Percentiles rank a stretch among this genome's conserved stretches.
Conservation (phyloP, 768 basidiomycete species). For the Tricholoma saponaceum region DNA sequence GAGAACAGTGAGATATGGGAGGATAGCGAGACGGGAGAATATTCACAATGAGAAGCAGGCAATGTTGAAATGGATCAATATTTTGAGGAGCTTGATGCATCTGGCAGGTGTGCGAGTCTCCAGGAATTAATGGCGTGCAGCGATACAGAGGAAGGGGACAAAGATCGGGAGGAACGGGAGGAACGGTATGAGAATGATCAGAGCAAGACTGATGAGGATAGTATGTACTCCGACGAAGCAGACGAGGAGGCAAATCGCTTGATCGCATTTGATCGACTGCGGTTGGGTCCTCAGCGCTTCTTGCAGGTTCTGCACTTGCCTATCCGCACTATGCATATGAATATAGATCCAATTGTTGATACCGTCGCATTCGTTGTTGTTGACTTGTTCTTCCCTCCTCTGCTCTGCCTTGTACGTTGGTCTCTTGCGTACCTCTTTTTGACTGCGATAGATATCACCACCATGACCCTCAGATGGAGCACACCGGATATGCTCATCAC, state of each 20-base stretch:
- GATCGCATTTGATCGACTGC: constrained; percentile 19
- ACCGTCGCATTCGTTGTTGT: constrained; percentile 47
- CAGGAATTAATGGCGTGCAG: constrained; percentile 11
- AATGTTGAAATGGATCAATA: constrained; percentile 15
- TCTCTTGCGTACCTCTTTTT: constrained; percentile 23
- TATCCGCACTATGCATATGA: constrained; percentile 68
- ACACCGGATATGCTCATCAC: constrained; percentile 24
- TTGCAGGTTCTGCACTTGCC: constrained; percentile 75
- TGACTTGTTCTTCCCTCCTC: constrained; percentile 44
- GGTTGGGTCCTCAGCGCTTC: constrained; percentile 74
- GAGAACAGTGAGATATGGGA: no score
- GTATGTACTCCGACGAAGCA: constrained; percentile 30
- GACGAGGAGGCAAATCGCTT: constrained; percentile 33
- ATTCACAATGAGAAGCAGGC: constrained; percentile 25
- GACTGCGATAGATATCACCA: constrained; percentile 23
- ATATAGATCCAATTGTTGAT: constrained; percentile 85
- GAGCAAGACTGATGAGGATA: constrained; percentile 33
- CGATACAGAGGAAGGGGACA: constrained; percentile 33
- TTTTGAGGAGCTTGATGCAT: constrained; percentile 6
- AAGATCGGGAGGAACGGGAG: constrained; percentile 30
- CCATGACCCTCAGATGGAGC: constrained; percentile 26
- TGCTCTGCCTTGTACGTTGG: constrained; percentile 25
- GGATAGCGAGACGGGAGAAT: constrained; percentile 10
- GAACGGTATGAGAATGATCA: constrained; percentile 37
- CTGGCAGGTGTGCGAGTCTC: not conserved